Evolutionary conservation across 1,284 basidiomycete species (phyloP).

Genomic region (Microstroma glucosiphilum): DNA sequence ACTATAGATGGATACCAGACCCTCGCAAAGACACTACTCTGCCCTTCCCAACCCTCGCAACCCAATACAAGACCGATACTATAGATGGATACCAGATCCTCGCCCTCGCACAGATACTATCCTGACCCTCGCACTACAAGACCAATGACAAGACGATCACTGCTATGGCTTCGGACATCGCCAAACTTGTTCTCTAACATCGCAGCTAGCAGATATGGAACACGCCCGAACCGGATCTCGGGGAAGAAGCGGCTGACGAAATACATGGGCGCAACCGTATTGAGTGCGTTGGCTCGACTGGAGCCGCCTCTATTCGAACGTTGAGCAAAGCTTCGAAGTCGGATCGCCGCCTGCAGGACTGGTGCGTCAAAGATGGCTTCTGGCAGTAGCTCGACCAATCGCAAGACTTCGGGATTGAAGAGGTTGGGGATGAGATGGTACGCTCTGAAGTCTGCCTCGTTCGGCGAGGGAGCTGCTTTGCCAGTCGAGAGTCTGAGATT

Average conservation of each 20-base stretch:
- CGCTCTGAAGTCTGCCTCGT: constrained; percentile 89
- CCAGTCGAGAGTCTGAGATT: constrained; percentile 62
- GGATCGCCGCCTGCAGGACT: constrained; percentile 71
- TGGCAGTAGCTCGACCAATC: constrained; percentile 68
- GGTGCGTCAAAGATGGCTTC: constrained; percentile 65
- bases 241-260: constrained; percentile 60
- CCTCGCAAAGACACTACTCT: too few relatives aligned
- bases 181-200: constrained; percentile 57
- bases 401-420: constrained; percentile 70
- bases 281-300: constrained; percentile 53
- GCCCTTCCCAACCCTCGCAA: too few relatives aligned
- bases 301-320: constrained; percentile 57
- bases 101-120: too few relatives aligned
- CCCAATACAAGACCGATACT: too few relatives aligned
- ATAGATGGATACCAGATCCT: too few relatives aligned
- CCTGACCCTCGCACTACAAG: too few relatives aligned
- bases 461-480: constrained; percentile 60
- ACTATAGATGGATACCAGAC: too few relatives aligned
- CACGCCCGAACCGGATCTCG: constrained; percentile 47
- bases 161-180: too few relatives aligned
- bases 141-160: too few relatives aligned
- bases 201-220: constrained; percentile 56
- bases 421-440: constrained; percentile 90
- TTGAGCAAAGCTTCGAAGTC: constrained; percentile 74
- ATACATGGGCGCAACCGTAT: constrained; percentile 56